A percentile compares a stretch with the other conserved stretches of the same genome.
Evolutionary conservation across 2,329 filamentous ascomycete species (phyloP).

Genomic region (Colletotrichum tamarilloi): DNA sequence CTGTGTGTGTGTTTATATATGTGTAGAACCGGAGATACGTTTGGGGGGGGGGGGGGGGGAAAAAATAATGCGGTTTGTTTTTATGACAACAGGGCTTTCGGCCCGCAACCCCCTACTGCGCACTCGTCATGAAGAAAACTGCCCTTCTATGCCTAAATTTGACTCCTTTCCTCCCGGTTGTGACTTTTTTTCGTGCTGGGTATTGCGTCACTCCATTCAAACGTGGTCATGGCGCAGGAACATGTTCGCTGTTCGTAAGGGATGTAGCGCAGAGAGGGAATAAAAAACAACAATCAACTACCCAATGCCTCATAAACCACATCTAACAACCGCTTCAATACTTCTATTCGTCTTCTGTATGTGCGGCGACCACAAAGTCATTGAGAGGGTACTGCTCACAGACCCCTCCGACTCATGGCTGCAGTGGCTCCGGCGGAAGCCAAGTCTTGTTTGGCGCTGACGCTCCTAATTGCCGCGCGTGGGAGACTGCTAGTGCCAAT

Average conservation of each 20-base stretch:
- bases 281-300: slow-evolving; percentile 31
- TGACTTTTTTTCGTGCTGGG: slow-evolving; percentile 34
- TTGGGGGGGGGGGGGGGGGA: slow-evolving; percentile 20
- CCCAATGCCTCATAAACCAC: slow-evolving; percentile 31
- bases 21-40: slow-evolving; percentile 15
- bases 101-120: slow-evolving; percentile 3
- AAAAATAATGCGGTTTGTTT: slow-evolving; percentile 26
- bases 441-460: slow-evolving; percentile 68
- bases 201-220: slow-evolving; percentile 36
- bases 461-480: slow-evolving; percentile 65
- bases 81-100: background rate
- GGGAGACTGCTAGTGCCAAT: slow-evolving; percentile 63
- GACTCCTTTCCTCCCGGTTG: slow-evolving; percentile 35
- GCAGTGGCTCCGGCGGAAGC: slow-evolving; percentile 69
- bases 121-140: slow-evolving; percentile 32
- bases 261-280: slow-evolving; percentile 32
- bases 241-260: slow-evolving; percentile 24
- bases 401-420: slow-evolving; percentile 65
- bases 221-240: slow-evolving; percentile 34
- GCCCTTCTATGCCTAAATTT: slow-evolving; percentile 33
- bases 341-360: background rate
- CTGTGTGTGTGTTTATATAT: slow-evolving; percentile 21
- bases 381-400: background rate
- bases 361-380: background rate
- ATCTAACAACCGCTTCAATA: slow-evolving; percentile 43